These are phyloP conservation scores for Aspergillus sp. DNA, from an alignment of 2,329 filamentous ascomycete species.

Conservation along the genomic window DNA sequence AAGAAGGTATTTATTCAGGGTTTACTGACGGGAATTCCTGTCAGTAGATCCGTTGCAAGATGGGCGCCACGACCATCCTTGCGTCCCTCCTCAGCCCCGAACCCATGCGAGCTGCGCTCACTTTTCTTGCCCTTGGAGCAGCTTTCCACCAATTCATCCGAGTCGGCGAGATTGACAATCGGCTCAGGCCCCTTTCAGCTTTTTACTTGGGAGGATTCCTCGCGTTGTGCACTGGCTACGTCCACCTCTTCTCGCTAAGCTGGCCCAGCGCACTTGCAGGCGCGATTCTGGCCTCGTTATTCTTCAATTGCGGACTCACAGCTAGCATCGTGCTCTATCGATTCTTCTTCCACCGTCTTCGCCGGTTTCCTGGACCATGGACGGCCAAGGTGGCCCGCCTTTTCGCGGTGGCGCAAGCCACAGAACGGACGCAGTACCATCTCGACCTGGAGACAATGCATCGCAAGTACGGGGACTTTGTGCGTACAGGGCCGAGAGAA, in stretches of 20 bases:
- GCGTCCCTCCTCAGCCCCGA: not conserved
- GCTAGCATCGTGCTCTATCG: constrained; percentile 13
- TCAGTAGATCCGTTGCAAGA: not conserved
- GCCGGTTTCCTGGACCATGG: constrained; percentile 17
- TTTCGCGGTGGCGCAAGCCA: constrained; percentile 22
- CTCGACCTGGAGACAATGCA: constrained; percentile 32
- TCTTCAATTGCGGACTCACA: not conserved
- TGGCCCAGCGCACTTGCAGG: not conserved
- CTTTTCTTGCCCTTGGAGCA: not conserved
- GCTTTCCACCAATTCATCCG: constrained; percentile 1
- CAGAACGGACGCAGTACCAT: constrained; percentile 31
- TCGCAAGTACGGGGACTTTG: constrained; percentile 35
- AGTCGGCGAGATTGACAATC: constrained; percentile 1
- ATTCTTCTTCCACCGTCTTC: constrained; percentile 21
- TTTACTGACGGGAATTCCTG: no score
- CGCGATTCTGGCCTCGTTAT: not conserved
- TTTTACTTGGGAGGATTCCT: not conserved
- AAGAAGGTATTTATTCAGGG: no score
- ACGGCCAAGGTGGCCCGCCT: constrained; percentile 25
- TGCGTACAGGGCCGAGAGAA: constrained; percentile 23
- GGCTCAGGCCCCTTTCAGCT: not conserved
- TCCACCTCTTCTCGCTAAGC: not conserved
- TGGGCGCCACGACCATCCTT: not conserved
- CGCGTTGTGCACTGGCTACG: not conserved
- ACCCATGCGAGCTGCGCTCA: not conserved